Evolutionary conservation across 805 yeast species (phyloP).

Genomic region (Lachancea quebecensis): DNA sequence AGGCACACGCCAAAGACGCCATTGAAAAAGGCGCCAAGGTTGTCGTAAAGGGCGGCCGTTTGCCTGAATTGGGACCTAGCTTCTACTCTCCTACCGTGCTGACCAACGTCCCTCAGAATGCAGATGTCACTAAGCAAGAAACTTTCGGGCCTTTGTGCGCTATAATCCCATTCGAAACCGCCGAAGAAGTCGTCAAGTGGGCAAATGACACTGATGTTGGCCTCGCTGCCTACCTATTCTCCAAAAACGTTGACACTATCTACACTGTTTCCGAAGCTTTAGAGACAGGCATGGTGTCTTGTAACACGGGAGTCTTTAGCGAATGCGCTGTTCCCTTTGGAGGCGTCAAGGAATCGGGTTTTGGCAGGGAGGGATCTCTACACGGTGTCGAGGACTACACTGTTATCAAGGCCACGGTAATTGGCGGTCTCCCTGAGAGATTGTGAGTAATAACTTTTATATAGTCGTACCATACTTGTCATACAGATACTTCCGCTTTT

Average conservation of each 20-base stretch:
- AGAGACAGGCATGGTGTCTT: slow-evolving; percentile 61
- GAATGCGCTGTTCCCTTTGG: slow-evolving; percentile 55
- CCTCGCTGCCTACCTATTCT: slow-evolving; percentile 53
- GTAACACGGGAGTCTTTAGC: slow-evolving; percentile 52
- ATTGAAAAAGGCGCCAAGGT: slow-evolving; percentile 46
- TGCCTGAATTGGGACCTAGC: slow-evolving; percentile 42
- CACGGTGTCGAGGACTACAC: slow-evolving; percentile 58
- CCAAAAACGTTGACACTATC: slow-evolving; percentile 44
- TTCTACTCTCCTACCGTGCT: slow-evolving; percentile 52
- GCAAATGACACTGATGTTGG: slow-evolving; percentile 54
- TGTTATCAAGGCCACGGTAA: slow-evolving; percentile 43
- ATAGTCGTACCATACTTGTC: background rate
- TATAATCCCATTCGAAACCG: slow-evolving; percentile 44
- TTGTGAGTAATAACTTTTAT: slow-evolving; percentile 1
- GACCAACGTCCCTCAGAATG: slow-evolving; percentile 43
- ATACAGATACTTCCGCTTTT: too few species aligned
- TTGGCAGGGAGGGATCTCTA: slow-evolving; percentile 63
- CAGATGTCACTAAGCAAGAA: slow-evolving; percentile 49
- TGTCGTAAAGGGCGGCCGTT: slow-evolving; percentile 45
- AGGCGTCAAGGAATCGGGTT: slow-evolving; percentile 61
- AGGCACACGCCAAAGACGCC: slow-evolving; percentile 49
- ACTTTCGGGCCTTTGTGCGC: slow-evolving; percentile 64
- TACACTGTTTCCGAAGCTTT: slow-evolving; percentile 48
- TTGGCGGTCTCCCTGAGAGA: slow-evolving; percentile 35
- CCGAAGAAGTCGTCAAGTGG: slow-evolving; percentile 44